Evolutionary conservation across 768 basidiomycete genomes (phyloP).

Genomic region (Lentinula guzmanii): DNA sequence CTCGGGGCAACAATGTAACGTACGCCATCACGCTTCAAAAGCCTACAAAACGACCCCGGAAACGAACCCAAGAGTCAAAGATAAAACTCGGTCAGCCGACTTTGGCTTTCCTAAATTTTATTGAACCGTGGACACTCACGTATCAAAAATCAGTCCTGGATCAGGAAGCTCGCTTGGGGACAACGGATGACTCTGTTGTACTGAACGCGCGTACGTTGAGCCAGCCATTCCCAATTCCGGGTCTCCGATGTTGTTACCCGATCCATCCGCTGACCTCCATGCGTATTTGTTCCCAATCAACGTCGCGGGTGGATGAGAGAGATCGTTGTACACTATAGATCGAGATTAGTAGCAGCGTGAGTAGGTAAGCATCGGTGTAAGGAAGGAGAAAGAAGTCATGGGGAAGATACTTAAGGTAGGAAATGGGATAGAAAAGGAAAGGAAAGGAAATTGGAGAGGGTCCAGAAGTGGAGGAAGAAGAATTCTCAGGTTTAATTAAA

Average conservation of each 20-base stretch:
- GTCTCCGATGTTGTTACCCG: slow-evolving; percentile 61
- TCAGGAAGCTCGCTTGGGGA: slow-evolving; percentile 71
- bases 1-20: no score
- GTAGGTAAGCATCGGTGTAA: not conserved
- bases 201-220: slow-evolving; percentile 77
- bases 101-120: not conserved
- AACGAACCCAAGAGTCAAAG: not conserved
- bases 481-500: not conserved
- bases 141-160: slow-evolving; percentile 75
- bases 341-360: not conserved
- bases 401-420: not conserved
- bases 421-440: not conserved
- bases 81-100: not conserved
- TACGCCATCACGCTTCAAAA: slow-evolving; percentile 60
- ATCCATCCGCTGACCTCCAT: slow-evolving; percentile 74
- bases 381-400: not conserved
- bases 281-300: slow-evolving; percentile 56
- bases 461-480: not conserved
- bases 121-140: slow-evolving; percentile 26
- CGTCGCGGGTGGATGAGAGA: slow-evolving; percentile 73
- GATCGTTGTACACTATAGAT: slow-evolving; percentile 68
- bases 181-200: slow-evolving; percentile 61
- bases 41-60: slow-evolving; percentile 11
- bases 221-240: slow-evolving; percentile 77
- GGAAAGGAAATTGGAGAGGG: not conserved